Conservation (phyloP, 2,329 filamentous ascomycete genomes). For the Hortaea sp. region DNA sequence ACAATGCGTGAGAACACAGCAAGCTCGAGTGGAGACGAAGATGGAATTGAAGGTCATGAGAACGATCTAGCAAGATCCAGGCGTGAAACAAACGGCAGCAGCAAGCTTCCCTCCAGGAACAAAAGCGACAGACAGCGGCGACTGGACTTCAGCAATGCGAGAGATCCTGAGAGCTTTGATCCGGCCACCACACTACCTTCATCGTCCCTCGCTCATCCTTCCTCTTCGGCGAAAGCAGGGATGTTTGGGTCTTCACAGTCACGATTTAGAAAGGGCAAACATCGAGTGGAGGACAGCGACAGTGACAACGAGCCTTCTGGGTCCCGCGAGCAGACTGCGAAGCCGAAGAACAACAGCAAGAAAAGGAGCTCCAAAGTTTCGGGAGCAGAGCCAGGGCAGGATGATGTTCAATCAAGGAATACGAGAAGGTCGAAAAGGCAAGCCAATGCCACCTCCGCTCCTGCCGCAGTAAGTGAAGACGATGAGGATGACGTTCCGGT, state of each 20-base stretch:
- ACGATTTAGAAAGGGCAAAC: constrained; percentile 3
- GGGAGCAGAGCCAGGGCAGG: too few species aligned
- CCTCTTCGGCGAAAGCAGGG: constrained; percentile 10
- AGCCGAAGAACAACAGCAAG: too few species aligned
- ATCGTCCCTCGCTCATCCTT: constrained; percentile 10
- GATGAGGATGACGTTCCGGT: neutral
- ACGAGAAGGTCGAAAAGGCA: too few species aligned
- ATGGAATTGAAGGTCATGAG: constrained; percentile 15
- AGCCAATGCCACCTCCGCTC: too few species aligned
- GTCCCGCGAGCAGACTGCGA: too few species aligned
- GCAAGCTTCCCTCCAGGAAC: constrained; percentile 1
- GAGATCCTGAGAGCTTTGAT: constrained; percentile 14
- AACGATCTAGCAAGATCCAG: constrained; percentile 13
- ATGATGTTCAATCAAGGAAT: too few species aligned
- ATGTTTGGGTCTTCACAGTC: constrained; percentile 20
- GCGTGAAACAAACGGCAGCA: constrained; percentile 2
- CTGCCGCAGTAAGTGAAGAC: too few species aligned
- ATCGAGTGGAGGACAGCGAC: neutral
- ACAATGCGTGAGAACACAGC: constrained; percentile 9
- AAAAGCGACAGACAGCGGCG: constrained; percentile 22
- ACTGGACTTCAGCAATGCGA: constrained; percentile 20
- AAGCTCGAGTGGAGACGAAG: constrained; percentile 9
- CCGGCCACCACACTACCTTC: constrained; percentile 10
- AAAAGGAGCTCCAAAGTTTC: too few species aligned
- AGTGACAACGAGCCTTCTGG: too few species aligned